Conservation (phyloP, 129 eudicot genomes). For the Calendula officinalis region DNA sequence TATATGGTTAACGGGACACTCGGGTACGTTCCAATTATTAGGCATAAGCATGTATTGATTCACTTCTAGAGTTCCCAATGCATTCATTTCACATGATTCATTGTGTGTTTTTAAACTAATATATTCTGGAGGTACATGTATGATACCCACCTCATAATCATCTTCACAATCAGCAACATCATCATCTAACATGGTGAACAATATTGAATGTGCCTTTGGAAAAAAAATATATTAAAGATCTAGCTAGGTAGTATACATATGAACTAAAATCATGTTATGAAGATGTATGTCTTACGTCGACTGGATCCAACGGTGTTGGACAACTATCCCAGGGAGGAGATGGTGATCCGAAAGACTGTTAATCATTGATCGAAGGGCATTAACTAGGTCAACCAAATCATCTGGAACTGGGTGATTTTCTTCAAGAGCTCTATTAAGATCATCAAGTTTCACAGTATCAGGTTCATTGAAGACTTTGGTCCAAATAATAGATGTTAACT, state of each 20-base stretch:
- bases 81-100: not conserved
- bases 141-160: not conserved
- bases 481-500: not conserved
- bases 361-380: not conserved
- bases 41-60: constrained; percentile 11
- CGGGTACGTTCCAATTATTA: not conserved
- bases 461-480: not conserved
- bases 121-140: not conserved
- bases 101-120: not conserved
- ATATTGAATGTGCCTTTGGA: not conserved
- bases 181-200: not conserved
- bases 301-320: too few species aligned
- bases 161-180: not conserved
- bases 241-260: not conserved
- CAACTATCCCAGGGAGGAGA: not conserved
- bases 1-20: not conserved
- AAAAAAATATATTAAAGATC: not conserved
- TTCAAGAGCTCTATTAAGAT: not conserved
- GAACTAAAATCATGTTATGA: too few species aligned
- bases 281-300: too few species aligned
- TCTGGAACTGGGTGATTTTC: not conserved
- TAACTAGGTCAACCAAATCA: not conserved
- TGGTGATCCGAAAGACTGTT: not conserved
- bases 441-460: not conserved
- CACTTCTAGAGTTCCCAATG: not conserved